Percentiles rank a stretch among this genome's conserved stretches.
phyloP scores from a whole-genome alignment of 106 monocot species.

The Cymbidium sinense region DNA sequence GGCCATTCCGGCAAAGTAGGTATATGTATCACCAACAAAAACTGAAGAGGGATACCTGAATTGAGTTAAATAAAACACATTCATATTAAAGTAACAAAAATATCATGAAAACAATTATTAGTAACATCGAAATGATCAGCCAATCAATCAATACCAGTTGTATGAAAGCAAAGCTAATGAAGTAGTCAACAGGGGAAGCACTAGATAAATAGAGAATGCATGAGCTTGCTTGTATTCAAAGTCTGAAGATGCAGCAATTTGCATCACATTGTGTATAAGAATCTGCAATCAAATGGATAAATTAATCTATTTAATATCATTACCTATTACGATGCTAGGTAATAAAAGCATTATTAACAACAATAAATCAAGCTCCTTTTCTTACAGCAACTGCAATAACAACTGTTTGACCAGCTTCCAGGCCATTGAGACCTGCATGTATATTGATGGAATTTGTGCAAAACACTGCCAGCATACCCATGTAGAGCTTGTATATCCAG shows the following conservation, averaged over 20 bases:
- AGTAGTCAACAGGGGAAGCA: constrained; percentile 58
- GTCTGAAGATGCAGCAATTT: constrained; percentile 80
- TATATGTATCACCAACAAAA: constrained; percentile 96
- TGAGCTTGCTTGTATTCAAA: constrained; percentile 79
- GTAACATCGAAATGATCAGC: neutral
- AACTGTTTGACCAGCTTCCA: constrained; percentile 92
- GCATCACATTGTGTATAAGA: constrained; percentile 94
- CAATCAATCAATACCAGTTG: constrained; percentile 63
- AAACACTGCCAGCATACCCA: constrained; percentile 88
- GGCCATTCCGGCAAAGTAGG: constrained; percentile 97
- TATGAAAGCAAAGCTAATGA: constrained; percentile 86
- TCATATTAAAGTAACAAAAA: neutral
- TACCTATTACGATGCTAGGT: constrained; percentile 10
- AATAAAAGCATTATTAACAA: neutral
- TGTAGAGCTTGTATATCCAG: constrained; percentile 85
- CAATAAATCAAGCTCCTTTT: neutral
- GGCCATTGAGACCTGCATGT: constrained; percentile 91
- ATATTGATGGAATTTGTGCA: constrained; percentile 92
- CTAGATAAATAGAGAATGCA: constrained; percentile 89
- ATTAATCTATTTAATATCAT: neutral
- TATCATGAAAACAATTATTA: neutral
- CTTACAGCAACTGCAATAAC: constrained; percentile 90
- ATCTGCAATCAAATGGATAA: constrained; percentile 39
- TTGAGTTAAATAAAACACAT: neutral
- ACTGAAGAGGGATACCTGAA: constrained; percentile 96